Base-by-base conservation (phyloP, 495 filamentous ascomycete species). In the Daldinia grandis region DNA sequence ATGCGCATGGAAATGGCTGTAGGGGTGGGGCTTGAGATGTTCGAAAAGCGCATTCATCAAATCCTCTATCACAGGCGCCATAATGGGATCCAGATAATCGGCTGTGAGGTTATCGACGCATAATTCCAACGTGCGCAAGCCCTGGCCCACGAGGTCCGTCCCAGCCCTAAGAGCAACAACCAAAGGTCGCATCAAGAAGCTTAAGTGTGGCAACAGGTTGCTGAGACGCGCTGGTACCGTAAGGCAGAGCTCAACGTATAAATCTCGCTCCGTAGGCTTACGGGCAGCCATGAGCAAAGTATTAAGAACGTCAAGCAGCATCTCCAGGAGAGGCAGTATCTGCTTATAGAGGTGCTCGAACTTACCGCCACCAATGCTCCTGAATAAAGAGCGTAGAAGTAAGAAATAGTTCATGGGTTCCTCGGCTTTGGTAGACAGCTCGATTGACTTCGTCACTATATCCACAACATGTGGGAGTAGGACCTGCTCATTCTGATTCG, bases 361-460 rank as follows among this genome's bases (percentile, higher is more conserved):
- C 33, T 96, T 90, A 0, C 96, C 96, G 62, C 96, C 96, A 17
- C 96, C 96, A 69, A 99, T 99, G 75, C 94, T 98, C 49, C 96
- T 83, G 75, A 99, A 99, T 3, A 99, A 84, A 0, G 92, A 97
- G 31, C 96, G 88, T 42, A 99, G 83, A 2, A 99, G 87, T 15
- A 97, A 84, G 84, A 98, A 99, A 78, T 98, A 98, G 80, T 99
- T 98, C 91, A 97, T 97, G 1, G 96, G 96, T 72, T 97, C 94
- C 72, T 98, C 93, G 1, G 96, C 96, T 37, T 90, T 97, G 15
- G 95, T 96, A 10, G 95, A 97, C 31, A 98, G 84, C 80, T 97
- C 92, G 64, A 98, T 97, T 12, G 94, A 98, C 77, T 96, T 92
- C 28, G 94, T 97, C 62, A 99, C 91, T 68, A 99, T 96, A 76